phyloP scores from a whole-genome alignment of 805 yeast genomes.

The Lachancea cidri region DNA sequence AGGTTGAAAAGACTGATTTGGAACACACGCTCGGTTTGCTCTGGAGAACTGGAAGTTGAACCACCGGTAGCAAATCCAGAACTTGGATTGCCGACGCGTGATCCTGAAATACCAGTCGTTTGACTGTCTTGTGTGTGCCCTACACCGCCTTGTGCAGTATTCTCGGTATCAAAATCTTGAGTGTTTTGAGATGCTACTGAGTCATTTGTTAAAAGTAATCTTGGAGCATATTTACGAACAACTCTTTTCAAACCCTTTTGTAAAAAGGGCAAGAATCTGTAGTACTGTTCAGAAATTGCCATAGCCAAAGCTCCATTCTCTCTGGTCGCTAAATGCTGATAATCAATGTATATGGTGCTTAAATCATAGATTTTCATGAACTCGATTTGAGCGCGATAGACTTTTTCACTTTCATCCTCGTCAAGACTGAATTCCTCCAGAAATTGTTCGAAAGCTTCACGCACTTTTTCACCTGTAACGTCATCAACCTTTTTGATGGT shows the following conservation, averaged over 20 bases:
- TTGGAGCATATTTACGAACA: constrained; percentile 71
- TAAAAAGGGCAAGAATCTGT: constrained; percentile 84
- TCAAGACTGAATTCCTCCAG: constrained; percentile 57
- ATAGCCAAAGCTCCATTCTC: constrained; percentile 86
- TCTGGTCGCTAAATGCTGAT: constrained; percentile 63
- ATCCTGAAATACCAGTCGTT: constrained; percentile 13
- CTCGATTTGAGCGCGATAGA: constrained; percentile 74
- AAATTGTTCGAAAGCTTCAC: constrained; percentile 84
- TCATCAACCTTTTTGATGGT: constrained; percentile 85
- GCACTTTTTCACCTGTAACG: constrained; percentile 87
- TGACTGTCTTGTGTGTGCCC: constrained; percentile 10
- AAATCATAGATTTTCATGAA: constrained; percentile 73
- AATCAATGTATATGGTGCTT: constrained; percentile 79
- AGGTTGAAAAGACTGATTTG: constrained; percentile 86
- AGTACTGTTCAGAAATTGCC: constrained; percentile 87
- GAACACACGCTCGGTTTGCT: constrained; percentile 65
- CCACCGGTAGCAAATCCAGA: constrained; percentile 27
- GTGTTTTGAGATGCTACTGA: constrained; percentile 25
- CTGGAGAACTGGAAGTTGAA: constrained; percentile 36
- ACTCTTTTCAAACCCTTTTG: constrained; percentile 68
- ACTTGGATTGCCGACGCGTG: constrained; percentile 22
- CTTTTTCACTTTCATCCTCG: constrained; percentile 31
- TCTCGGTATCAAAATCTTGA: constrained; percentile 31
- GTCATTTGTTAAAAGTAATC: constrained; percentile 47
- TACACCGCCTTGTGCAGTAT: constrained; percentile 3